Evolutionary conservation across 2,329 filamentous ascomycete genomes (phyloP).

Genomic region (Botryotinia calthae): DNA sequence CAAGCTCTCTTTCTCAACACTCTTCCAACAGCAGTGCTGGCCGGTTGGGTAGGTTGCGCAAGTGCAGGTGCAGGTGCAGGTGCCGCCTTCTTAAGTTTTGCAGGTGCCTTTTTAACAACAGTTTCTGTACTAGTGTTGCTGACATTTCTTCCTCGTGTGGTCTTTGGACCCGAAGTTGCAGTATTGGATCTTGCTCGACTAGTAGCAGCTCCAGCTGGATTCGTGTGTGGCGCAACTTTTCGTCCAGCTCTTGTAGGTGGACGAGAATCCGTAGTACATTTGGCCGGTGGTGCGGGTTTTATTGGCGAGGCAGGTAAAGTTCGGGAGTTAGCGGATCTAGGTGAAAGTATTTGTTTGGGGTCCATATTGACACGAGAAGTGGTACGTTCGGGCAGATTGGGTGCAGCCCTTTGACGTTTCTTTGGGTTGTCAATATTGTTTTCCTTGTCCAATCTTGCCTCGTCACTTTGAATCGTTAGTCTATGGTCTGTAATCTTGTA

Average conservation of each 20-base stretch:
- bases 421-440: conserved; percentile 69
- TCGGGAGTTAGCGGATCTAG: conserved; percentile 77
- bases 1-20: conserved; percentile 36
- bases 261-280: conserved; percentile 53
- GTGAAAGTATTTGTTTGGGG: conserved; percentile 68
- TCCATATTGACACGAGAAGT: conserved; percentile 45
- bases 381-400: conserved; percentile 37
- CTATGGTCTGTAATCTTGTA: not conserved
- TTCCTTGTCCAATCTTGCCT: conserved; percentile 70
- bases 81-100: conserved; percentile 48
- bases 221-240: conserved; percentile 31
- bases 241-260: conserved; percentile 52
- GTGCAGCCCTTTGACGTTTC: conserved; percentile 52
- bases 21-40: conserved; percentile 40
- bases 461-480: conserved; percentile 49
- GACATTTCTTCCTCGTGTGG: conserved; percentile 56
- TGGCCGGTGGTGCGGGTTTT: conserved; percentile 48
- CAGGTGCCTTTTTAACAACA: conserved; percentile 49
- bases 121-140: conserved; percentile 48
- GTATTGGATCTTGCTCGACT: conserved; percentile 36
- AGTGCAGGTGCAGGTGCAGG: conserved; percentile 48
- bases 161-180: conserved; percentile 42
- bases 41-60: conserved; percentile 43
- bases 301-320: conserved; percentile 34
- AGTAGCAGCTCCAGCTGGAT: conserved; percentile 23